Base-by-base conservation (phyloP, 495 filamentous ascomycete genomes). In the Penicillium subrubescens region DNA sequence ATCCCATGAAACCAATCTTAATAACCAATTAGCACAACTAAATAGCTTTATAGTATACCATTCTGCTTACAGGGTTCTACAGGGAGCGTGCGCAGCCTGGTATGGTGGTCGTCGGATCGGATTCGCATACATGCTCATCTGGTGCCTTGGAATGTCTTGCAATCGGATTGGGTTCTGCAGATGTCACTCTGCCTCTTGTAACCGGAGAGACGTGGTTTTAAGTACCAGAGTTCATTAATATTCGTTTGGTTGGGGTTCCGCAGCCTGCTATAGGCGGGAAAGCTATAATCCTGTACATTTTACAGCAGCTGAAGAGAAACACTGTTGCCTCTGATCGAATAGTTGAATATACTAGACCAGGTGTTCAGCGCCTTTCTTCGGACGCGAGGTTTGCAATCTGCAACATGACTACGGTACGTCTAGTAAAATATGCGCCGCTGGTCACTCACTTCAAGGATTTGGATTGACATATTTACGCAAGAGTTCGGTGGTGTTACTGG, bases 151-250 rank as follows among this genome's bases (percentile, higher is more conserved):
- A 75, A 0, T 77, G 75, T 67, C 70, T 84, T 3, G 71, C 75
- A 0, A 75, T 84, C 50, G 81, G 82, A 0, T 64, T 84, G 2
- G 81, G 81, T 1, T 79, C 75, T 14, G 76, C 81, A 12, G 82
- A 84, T 62, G 79, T 82, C 1, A 77, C 76, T 4, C 65, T 82
- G 66, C 71, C 79, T 0, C 67, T 83, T 35, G 73, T 82, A 1
- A 82, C 77, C 4, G 81, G 82, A 0, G 77, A 80, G 52, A 80
- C 76, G 5, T 83, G 80, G 81, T 79, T 83, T 65, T 75, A 73
- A 53, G 72, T 83, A 2, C 82, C 82, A 0, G 81, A 83, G 54
- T 65, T 70, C 1, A 67, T 79, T 14, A 73, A 74, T 4, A 77
- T 84, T 53, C 55, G 65, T 5, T 63, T 84, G 15, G 58, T 80